These are phyloP conservation scores for Metschnikowia cerradonensis DNA, from an alignment of 805 yeast genomes.

Conservation along the genomic window DNA sequence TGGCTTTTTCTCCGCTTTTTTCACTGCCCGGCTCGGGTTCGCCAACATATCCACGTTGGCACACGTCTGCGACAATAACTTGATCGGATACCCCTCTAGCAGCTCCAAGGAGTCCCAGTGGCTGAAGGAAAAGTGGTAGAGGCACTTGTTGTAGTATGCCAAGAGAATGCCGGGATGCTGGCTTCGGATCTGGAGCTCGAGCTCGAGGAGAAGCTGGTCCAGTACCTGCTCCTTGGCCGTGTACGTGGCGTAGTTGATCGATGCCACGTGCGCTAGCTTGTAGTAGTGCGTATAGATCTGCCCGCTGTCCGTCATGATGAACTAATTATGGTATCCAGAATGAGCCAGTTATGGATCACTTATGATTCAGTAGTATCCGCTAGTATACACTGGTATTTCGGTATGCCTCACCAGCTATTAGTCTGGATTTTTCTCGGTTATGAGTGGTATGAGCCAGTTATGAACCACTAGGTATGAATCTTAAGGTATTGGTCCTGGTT, in stretches of 20 bases:
- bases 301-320: neutral
- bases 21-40: constrained; percentile 25
- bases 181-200: constrained; percentile 35
- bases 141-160: constrained; percentile 39
- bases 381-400: too few relatives aligned
- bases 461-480: too few relatives aligned
- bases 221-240: constrained; percentile 21
- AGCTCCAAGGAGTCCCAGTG: constrained; percentile 16
- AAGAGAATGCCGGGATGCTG: constrained; percentile 35
- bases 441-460: too few relatives aligned
- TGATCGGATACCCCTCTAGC: neutral
- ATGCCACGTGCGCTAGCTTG: constrained; percentile 35
- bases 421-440: too few relatives aligned
- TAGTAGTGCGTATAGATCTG: constrained; percentile 34
- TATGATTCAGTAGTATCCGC: too few relatives aligned
- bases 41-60: constrained; percentile 23
- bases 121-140: constrained; percentile 33
- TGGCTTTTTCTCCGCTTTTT: neutral
- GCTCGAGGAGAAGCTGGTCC: constrained; percentile 39
- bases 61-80: neutral
- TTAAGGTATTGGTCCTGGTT: too few relatives aligned
- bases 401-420: too few relatives aligned
- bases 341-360: too few relatives aligned
- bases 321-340: neutral
- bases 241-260: constrained; percentile 29